Evolutionary conservation across 2,329 filamentous ascomycete genomes (phyloP).

Genomic region (Pseudocercospora cruenta): DNA sequence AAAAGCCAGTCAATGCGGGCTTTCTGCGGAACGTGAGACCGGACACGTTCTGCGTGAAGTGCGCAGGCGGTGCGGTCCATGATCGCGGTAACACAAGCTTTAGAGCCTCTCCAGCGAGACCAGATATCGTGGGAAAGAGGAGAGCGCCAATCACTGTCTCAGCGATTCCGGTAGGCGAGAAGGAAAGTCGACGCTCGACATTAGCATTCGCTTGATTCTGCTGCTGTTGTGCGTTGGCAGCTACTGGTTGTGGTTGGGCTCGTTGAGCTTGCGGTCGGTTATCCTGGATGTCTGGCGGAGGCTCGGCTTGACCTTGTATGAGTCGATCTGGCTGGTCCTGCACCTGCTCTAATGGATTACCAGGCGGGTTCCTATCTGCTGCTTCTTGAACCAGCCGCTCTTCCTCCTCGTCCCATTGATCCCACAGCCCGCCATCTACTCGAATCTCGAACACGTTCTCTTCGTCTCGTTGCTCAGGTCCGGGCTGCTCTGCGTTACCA

Average conservation of each 20-base stretch:
- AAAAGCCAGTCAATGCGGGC: conserved; percentile 47
- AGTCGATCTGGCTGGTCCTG: conserved; percentile 5
- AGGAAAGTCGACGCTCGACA: conserved; percentile 48
- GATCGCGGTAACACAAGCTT: conserved; percentile 67
- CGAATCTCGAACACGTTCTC: conserved; percentile 41
- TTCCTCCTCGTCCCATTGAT: conserved; percentile 46
- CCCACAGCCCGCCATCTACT: conserved; percentile 45
- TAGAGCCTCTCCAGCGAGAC: conserved; percentile 75
- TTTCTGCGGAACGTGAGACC: not conserved
- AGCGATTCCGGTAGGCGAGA: conserved; percentile 59
- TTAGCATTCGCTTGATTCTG: conserved; percentile 33
- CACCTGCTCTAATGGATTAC: not conserved
- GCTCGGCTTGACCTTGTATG: conserved; percentile 10
- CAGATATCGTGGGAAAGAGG: conserved; percentile 80
- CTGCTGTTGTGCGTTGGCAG: conserved; percentile 20
- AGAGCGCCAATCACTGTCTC: conserved; percentile 69
- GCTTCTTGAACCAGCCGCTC: conserved; percentile 38
- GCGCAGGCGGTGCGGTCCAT: conserved; percentile 60
- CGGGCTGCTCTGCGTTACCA: conserved; percentile 15
- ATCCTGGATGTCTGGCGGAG: conserved; percentile 5
- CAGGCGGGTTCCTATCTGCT: conserved; percentile 31
- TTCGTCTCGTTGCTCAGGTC: conserved; percentile 25
- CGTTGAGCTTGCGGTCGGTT: conserved; percentile 16
- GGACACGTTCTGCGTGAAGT: not conserved
- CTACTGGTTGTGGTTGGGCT: conserved; percentile 50